A percentile compares a stretch with the other conserved stretches of the same genome.
Evolutionary conservation across 2,329 filamentous ascomycete species (phyloP).

Genomic region (Ceratocystis destructans): DNA sequence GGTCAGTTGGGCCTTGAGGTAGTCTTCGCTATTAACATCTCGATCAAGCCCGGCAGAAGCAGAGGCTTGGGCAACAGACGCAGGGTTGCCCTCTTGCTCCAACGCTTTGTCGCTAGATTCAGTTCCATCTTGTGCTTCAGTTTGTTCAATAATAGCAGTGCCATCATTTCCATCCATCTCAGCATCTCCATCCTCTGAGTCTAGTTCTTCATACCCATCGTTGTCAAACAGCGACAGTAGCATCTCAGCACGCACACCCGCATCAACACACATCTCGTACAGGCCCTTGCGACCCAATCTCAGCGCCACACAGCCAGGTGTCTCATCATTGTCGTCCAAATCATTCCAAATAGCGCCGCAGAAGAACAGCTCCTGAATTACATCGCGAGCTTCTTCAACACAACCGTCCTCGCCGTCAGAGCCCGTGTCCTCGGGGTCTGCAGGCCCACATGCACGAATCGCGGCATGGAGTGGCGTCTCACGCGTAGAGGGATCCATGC

Average conservation of each 20-base stretch:
- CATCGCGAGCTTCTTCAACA: conserved; percentile 49
- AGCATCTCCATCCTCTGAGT: conserved; percentile 38
- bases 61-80: conserved; percentile 29
- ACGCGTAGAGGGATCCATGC: conserved; percentile 72
- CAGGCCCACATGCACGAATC: conserved; percentile 56
- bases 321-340: conserved; percentile 72
- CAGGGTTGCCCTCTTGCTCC: conserved; percentile 22
- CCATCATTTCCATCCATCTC: conserved; percentile 28
- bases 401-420: conserved; percentile 29
- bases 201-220: conserved; percentile 65
- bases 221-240: conserved; percentile 55
- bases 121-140: conserved; percentile 25
- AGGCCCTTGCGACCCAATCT: conserved; percentile 53
- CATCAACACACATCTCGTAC: conserved; percentile 75
- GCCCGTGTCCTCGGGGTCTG: conserved; percentile 22
- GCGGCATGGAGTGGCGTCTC: conserved; percentile 83
- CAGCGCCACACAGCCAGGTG: conserved; percentile 73
- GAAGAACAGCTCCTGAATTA: conserved; percentile 63
- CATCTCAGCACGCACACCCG: conserved; percentile 80
- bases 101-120: conserved; percentile 21
- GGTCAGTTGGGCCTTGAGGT: conserved; percentile 52
- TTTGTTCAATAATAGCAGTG: conserved; percentile 24
- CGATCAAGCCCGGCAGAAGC: conserved; percentile 27
- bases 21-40: conserved; percentile 49
- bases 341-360: conserved; percentile 97